These are phyloP conservation scores for Metschnikowia hibisci DNA, from an alignment of 805 yeast species.

Conservation along the genomic window DNA sequence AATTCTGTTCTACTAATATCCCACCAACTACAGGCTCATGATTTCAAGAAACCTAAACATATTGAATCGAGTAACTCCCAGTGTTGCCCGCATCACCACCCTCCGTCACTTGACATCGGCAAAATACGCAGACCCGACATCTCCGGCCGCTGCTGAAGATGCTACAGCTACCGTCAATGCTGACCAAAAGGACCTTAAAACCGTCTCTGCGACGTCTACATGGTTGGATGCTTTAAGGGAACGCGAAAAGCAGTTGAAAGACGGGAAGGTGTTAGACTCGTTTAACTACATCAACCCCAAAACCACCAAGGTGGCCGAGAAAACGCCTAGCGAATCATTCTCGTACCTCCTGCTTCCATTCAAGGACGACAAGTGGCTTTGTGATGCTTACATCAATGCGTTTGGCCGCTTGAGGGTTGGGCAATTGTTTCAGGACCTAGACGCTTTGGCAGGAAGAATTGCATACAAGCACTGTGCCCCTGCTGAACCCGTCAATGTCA, in stretches of 20 bases:
- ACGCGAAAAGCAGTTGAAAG: conserved; percentile 62
- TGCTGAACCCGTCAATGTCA: conserved; percentile 91
- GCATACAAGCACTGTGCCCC: conserved; percentile 94
- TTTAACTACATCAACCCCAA: conserved; percentile 69
- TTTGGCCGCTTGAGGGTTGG: conserved; percentile 91
- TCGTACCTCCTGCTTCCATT: conserved; percentile 70
- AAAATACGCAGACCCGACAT: conserved; percentile 30
- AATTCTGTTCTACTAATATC: not conserved
- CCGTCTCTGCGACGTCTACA: conserved; percentile 50
- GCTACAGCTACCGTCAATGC: conserved; percentile 69
- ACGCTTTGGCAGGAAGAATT: conserved; percentile 89
- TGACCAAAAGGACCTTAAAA: conserved; percentile 53
- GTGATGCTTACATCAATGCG: conserved; percentile 86
- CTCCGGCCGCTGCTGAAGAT: conserved; percentile 64
- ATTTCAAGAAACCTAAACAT: not conserved
- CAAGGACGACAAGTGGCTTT: conserved; percentile 73
- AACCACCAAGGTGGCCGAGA: conserved; percentile 65
- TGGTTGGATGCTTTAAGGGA: conserved; percentile 86
- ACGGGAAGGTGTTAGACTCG: conserved; percentile 70
- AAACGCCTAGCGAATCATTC: conserved; percentile 75
- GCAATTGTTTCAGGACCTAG: conserved; percentile 89
- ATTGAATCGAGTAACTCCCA: not conserved
- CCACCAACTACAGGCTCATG: not conserved
- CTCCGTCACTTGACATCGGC: conserved; percentile 1
- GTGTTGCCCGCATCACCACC: not conserved